phyloP scores from a whole-genome alignment of 148 eudicot species.

The Diospyros kaki region DNA sequence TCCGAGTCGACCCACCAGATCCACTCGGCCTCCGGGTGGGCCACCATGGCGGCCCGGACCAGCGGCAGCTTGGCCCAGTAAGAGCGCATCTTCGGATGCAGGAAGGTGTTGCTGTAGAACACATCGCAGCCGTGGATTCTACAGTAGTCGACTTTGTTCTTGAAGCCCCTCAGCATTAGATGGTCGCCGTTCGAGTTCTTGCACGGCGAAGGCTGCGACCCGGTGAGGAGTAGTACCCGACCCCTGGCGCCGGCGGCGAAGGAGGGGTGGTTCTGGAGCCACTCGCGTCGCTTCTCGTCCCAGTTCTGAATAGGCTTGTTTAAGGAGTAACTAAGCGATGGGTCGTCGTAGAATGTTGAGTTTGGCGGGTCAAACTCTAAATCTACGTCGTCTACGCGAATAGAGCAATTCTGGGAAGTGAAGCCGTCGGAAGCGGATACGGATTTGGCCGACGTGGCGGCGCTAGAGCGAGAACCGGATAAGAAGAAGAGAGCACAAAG shows the following conservation, averaged over 20 bases:
- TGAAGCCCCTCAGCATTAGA: constrained; percentile 26
- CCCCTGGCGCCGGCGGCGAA: background rate
- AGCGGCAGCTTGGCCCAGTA: constrained; percentile 39
- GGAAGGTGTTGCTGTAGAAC: constrained; percentile 27
- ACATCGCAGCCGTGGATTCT: constrained; percentile 31
- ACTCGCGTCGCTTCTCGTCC: constrained; percentile 24
- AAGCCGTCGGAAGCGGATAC: constrained; percentile 11
- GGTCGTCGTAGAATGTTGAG: constrained; percentile 29
- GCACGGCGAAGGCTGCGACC: constrained; percentile 18
- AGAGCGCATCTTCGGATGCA: constrained; percentile 30
- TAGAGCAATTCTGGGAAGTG: background rate
- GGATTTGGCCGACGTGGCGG: background rate
- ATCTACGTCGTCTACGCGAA: background rate
- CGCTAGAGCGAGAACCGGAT: background rate
- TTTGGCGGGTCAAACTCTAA: background rate
- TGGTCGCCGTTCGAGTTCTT: constrained; percentile 21
- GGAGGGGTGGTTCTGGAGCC: constrained; percentile 19
- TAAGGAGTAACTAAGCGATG: constrained; percentile 10
- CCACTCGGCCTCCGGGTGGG: constrained; percentile 55
- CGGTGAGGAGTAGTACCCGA: constrained; percentile 15
- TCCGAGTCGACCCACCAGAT: constrained; percentile 48
- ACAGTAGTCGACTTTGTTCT: constrained; percentile 39
- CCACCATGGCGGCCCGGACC: constrained; percentile 40
- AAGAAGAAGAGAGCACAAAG: background rate
- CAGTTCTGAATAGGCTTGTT: constrained; percentile 20